Evolutionary conservation across 2,329 filamentous ascomycete species (phyloP), one percentile per base, ranked within the genome.

Genomic region (Penicillium sumatraense): DNA sequence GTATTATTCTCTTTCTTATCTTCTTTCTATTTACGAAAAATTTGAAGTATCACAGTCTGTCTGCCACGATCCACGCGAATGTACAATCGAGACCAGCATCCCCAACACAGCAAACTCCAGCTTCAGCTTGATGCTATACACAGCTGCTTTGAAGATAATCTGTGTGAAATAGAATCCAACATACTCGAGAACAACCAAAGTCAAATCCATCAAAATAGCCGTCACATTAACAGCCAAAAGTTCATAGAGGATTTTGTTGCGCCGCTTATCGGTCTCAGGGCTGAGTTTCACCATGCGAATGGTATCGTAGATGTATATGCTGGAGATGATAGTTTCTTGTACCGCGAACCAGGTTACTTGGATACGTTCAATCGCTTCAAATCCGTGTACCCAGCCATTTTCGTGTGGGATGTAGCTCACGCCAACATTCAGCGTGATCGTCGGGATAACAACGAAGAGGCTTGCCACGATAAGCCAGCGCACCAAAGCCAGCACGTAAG

Each of bases 91-190:
- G 9, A 77, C 69, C 20, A 78, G 62, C 58, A 74, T 73, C n/a
- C 80, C 71, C 18, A 85, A 69, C 40, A 85, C 77, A 23, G 80
- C 77, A 59, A 80, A 78, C 65, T 85, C 83, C n/a, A 83, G 75
- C 52, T 82, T 81, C 33, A 82, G 71, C 73, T 68, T 68, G 49
- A 68, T 56, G 38, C 65, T 67, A 53, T 68, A 68, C 6, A 67
- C 57, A 14, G 60, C 68, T 6, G 67, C 67, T 53, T 76, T 76
- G 55, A 70, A 63, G 13, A 65, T 66, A 7, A 67, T 66, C 53
- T 77, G 72, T 14, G 73, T 60, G 14, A 67, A 60, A 23, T 71
- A 72, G 23, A 76, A 67, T 20, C 69, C 63, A 38, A 68, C 65
- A 59, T 75, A 74, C 21, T 72, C 62, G 9, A 75, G 47, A 23